Percentiles rank a stretch among this genome's conserved stretches.
These are phyloP conservation scores for Limtongia smithiae DNA, from an alignment of 805 yeast species.

Conservation along the genomic window DNA sequence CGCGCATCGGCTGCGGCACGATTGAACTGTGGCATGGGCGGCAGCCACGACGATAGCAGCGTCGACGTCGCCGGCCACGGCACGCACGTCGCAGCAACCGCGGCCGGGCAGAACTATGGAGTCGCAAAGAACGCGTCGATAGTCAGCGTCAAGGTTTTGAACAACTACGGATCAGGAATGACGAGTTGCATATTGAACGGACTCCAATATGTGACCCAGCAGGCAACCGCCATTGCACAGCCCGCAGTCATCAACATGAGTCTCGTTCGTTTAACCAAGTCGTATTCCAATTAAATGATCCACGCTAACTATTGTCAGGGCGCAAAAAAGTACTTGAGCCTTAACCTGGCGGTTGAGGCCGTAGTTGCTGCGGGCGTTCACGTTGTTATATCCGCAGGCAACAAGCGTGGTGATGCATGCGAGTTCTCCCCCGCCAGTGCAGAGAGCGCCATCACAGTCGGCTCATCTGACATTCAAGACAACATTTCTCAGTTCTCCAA, in stretches of 20 bases:
- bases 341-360: conserved; percentile 84
- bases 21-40: no score
- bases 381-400: conserved; percentile 95
- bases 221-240: conserved; percentile 43
- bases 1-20: no score
- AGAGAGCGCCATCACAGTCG: conserved; percentile 71
- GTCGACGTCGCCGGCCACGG: conserved; percentile 89
- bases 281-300: no score
- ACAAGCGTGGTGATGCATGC: conserved; percentile 90
- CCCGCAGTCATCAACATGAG: conserved; percentile 58
- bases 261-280: conserved; percentile 65
- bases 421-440: conserved; percentile 84
- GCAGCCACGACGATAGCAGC: conserved; percentile 34
- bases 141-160: conserved; percentile 70
- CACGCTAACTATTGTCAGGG: no score
- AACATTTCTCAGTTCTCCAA: conserved; percentile 20
- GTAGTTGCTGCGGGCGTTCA: conserved; percentile 85
- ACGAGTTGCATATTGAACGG: conserved; percentile 84
- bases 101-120: conserved; percentile 75
- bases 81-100: conserved; percentile 96
- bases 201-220: conserved; percentile 75
- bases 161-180: conserved; percentile 77
- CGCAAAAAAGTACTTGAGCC: conserved; percentile 47
- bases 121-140: conserved; percentile 76
- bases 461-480: conserved; percentile 15